phyloP scores from a whole-genome alignment of 2,329 filamentous ascomycete genomes.

The Anthostomella pinea region DNA sequence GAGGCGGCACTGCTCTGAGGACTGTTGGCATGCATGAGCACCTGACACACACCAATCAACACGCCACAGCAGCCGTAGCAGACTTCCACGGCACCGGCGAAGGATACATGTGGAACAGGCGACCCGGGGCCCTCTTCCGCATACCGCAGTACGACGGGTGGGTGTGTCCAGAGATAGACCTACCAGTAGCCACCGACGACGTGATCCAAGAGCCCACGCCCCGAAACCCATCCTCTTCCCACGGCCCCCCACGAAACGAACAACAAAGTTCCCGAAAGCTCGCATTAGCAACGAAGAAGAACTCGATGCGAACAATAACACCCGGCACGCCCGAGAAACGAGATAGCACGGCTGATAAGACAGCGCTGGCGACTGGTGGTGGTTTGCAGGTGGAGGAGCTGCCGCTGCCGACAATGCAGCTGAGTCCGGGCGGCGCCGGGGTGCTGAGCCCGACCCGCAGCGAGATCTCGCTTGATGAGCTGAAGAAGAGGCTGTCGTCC shows the following conservation, averaged over 20 bases:
- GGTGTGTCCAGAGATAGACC: slow-evolving; percentile 25
- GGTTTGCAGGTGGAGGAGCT: too few species aligned
- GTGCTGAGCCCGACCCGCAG: slow-evolving; percentile 11
- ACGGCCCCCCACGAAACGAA: slow-evolving; percentile 1
- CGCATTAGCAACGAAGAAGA: neutral
- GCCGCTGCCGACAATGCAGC: neutral
- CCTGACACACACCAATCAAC: slow-evolving; percentile 8
- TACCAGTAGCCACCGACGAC: slow-evolving; percentile 25
- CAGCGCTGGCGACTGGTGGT: too few species aligned
- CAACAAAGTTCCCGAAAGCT: slow-evolving; percentile 7
- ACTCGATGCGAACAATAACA: too few species aligned
- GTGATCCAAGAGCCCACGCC: slow-evolving; percentile 22
- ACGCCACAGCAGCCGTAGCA: slow-evolving; percentile 27
- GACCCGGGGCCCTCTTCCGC: slow-evolving; percentile 27
- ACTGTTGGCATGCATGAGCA: slow-evolving; percentile 12
- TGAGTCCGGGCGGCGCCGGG: slow-evolving; percentile 4
- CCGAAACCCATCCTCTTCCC: slow-evolving; percentile 2
- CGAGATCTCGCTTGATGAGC: slow-evolving; percentile 32
- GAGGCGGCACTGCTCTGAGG: slow-evolving; percentile 12
- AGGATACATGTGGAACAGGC: slow-evolving; percentile 27
- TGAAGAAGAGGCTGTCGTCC: slow-evolving; percentile 28
- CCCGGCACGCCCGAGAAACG: too few species aligned
- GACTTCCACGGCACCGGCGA: slow-evolving; percentile 26
- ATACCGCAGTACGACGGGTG: slow-evolving; percentile 30
- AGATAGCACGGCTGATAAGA: too few species aligned